Percentiles rank a stretch among this genome's conserved stretches.
phyloP scores from a whole-genome alignment of 2,329 filamentous ascomycete species.

The Ophiosphaerella herpotricha region DNA sequence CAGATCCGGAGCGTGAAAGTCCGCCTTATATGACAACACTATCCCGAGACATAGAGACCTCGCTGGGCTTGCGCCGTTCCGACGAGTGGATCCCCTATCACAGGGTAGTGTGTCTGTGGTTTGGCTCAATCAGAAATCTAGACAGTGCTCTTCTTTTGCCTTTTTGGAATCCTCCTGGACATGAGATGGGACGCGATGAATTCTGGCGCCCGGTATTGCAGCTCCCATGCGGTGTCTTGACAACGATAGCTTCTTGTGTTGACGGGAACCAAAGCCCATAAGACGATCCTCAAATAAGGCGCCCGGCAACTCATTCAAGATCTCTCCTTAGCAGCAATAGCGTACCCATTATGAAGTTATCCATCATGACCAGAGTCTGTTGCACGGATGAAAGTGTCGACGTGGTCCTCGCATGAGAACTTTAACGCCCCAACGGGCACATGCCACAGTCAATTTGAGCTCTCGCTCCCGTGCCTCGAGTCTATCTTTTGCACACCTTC shows the following conservation, averaged over 20 bases:
- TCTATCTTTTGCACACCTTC: conserved; percentile 45
- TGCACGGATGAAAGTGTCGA: conserved; percentile 73
- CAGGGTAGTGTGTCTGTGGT: conserved; percentile 52
- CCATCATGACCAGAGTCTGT: conserved; percentile 68
- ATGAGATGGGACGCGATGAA: conserved; percentile 30
- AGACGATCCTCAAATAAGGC: conserved; percentile 54
- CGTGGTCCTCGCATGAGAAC: conserved; percentile 76
- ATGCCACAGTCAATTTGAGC: conserved; percentile 64
- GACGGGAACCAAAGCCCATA: conserved; percentile 53
- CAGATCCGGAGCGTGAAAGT: conserved; percentile 46
- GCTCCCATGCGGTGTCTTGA: conserved; percentile 22
- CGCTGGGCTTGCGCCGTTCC: conserved; percentile 61
- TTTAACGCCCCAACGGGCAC: conserved; percentile 74
- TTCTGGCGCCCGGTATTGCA: conserved; percentile 45
- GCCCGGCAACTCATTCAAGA: conserved; percentile 56
- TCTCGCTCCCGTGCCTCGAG: conserved; percentile 52
- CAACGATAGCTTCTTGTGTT: conserved; percentile 11
- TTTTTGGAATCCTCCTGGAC: conserved; percentile 33
- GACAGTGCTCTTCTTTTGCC: conserved; percentile 46
- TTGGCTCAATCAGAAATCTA: conserved; percentile 34
- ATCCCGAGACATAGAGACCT: conserved; percentile 52
- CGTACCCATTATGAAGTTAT: conserved; percentile 57
- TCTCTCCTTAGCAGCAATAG: conserved; percentile 51
- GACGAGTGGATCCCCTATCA: conserved; percentile 59
- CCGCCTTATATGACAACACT: conserved; percentile 36